phyloP scores from a whole-genome alignment of 1,284 basidiomycete species.

The Boletus chippewaensis region DNA sequence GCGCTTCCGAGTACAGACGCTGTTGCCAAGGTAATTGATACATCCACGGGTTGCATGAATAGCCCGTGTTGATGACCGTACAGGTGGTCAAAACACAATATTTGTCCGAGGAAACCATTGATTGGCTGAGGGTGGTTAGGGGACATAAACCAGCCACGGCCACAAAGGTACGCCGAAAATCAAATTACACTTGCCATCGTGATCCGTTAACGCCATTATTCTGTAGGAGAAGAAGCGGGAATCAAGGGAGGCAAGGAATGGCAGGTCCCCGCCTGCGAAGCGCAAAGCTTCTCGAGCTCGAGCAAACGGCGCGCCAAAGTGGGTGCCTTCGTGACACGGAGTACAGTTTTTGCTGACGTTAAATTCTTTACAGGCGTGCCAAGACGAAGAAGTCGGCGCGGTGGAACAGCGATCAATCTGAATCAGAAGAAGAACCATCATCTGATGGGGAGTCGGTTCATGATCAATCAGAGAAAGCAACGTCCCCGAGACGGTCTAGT shows the following conservation, averaged over 20 bases:
- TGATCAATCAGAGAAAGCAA: slow-evolving; percentile 25
- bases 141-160: slow-evolving; percentile 18
- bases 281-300: slow-evolving; percentile 38
- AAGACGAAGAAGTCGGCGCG: slow-evolving; percentile 31
- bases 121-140: slow-evolving; percentile 45
- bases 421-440: slow-evolving; percentile 32
- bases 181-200: background rate
- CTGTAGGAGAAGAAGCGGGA: slow-evolving; percentile 33
- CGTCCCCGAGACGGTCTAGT: slow-evolving; percentile 26
- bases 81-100: slow-evolving; percentile 63
- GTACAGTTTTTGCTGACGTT: slow-evolving; percentile 8
- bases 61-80: slow-evolving; percentile 4
- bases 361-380: slow-evolving; percentile 26
- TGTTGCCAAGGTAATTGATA: slow-evolving; percentile 47
- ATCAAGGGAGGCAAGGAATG: slow-evolving; percentile 28
- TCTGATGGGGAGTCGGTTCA: slow-evolving; percentile 26
- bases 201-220: slow-evolving; percentile 1
- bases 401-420: slow-evolving; percentile 32
- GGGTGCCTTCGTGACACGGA: background rate
- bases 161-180: slow-evolving; percentile 18
- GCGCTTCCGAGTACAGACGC: slow-evolving; percentile 57
- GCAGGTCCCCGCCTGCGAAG: slow-evolving; percentile 34
- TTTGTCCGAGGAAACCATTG: slow-evolving; percentile 51
- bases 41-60: background rate
- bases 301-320: slow-evolving; percentile 39